These are phyloP conservation scores for Plectosphaerella plurivora DNA, from an alignment of 2,329 filamentous ascomycete genomes.

Conservation along the genomic window DNA sequence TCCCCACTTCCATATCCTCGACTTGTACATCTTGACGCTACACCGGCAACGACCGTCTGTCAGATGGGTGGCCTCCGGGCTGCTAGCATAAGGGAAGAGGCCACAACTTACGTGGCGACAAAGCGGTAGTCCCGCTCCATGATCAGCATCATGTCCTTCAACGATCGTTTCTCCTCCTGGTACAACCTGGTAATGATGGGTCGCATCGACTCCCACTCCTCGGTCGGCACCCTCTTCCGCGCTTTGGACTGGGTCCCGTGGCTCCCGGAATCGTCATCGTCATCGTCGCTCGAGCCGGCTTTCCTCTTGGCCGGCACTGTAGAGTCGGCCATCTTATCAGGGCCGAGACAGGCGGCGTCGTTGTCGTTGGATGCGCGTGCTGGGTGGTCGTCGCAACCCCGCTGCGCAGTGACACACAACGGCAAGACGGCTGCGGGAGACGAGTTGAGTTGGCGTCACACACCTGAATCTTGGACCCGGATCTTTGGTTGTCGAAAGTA, in stretches of 20 bases:
- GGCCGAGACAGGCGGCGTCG: no score
- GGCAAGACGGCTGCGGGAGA: no score
- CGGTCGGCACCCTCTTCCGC: slow-evolving; percentile 24
- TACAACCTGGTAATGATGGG: slow-evolving; percentile 32
- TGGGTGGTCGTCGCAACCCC: no score
- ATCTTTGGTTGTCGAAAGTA: no score
- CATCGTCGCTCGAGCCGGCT: slow-evolving; percentile 18
- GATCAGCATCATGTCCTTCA: slow-evolving; percentile 34
- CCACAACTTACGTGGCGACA: slow-evolving; percentile 30
- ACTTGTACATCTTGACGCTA: slow-evolving; percentile 39
- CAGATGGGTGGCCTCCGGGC: background rate
- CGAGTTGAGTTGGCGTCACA: no score
- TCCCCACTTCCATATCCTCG: slow-evolving; percentile 35
- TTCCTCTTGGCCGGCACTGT: slow-evolving; percentile 13
- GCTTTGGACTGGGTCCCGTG: slow-evolving; percentile 5
- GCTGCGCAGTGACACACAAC: no score
- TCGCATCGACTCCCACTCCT: slow-evolving; percentile 27
- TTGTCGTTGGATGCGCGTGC: no score
- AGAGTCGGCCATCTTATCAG: background rate
- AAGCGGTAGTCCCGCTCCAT: slow-evolving; percentile 32
- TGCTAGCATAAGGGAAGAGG: background rate
- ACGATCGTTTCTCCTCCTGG: slow-evolving; percentile 33
- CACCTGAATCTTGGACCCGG: no score
- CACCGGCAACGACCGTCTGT: background rate
- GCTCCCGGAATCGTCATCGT: slow-evolving; percentile 22